Base-by-base conservation (phyloP, 1,139 yeast genomes). In the Protomyces gravidus region DNA sequence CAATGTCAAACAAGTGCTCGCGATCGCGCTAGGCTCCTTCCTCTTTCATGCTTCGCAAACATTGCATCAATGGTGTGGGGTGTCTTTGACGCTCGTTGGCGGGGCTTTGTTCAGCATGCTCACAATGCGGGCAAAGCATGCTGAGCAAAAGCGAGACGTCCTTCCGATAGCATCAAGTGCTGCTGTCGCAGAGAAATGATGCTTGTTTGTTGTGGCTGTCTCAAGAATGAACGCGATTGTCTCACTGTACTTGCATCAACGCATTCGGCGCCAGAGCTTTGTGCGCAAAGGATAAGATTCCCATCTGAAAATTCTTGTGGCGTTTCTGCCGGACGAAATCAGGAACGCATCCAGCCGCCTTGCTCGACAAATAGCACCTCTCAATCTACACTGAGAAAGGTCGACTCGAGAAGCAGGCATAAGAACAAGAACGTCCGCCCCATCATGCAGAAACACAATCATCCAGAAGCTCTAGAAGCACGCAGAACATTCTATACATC, bases 1-100 rank as follows among this genome's bases (percentile, higher is more conserved):
- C 46, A 67, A 67, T 32, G 64, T 67, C 59, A 67, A 67, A 61
- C 69, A 67, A 55, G 65, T 67, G 46, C 63, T 67, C 55, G 67
- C 68, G 25, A 66, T 67, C 28, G 64, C 66, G 13, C 61, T 67
- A 21, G 67, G 69, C 39, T 66, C 66, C 30, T 15, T 67, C 40
- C 64, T 67, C 62, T 67, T 67, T 64, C 62, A 65, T 40, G 36
- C n/a, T n/a, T n/a, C n/a, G n/a, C n/a, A n/a, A n/a, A n/a, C n/a
- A n/a, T n/a, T n/a, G n/a, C n/a, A n/a, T n/a, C n/a, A n/a, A n/a
- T n/a, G n/a, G n/a, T n/a, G n/a, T n/a, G n/a, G n/a, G n/a, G n/a
- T n/a, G n/a, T n/a, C n/a, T n/a, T n/a, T n/a, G n/a, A n/a, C n/a
- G n/a, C n/a, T n/a, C n/a, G 36, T 7, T 13, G 36, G 36, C n/a